phyloP scores from a whole-genome alignment of 2,329 filamentous ascomycete genomes.

The Diaporthe citriasiana region DNA sequence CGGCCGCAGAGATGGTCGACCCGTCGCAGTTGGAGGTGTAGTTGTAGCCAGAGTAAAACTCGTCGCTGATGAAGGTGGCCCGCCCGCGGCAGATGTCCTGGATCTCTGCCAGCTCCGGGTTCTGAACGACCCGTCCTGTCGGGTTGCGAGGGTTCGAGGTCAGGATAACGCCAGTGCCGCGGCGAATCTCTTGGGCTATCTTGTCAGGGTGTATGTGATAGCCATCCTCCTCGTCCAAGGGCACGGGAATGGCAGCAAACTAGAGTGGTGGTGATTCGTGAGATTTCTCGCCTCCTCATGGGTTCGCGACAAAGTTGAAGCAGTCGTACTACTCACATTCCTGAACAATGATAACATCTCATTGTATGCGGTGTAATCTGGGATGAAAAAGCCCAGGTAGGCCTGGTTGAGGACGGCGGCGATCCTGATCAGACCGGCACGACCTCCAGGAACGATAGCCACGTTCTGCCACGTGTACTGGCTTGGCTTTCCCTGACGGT shows the following conservation, averaged over 20 bases:
- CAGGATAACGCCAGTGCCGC: slow-evolving; percentile 88
- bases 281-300: slow-evolving; percentile 7
- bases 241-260: slow-evolving; percentile 90
- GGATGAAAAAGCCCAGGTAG: slow-evolving; percentile 94
- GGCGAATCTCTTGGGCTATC: slow-evolving; percentile 90
- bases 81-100: slow-evolving; percentile 93
- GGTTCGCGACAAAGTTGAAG: slow-evolving; percentile 31
- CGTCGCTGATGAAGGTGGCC: slow-evolving; percentile 93
- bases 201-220: slow-evolving; percentile 96
- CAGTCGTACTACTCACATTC: slow-evolving; percentile 71
- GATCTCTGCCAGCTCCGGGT: slow-evolving; percentile 88
- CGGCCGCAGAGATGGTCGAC: slow-evolving; percentile 87
- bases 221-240: slow-evolving; percentile 85
- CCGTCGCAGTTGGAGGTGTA: slow-evolving; percentile 95
- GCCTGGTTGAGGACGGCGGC: slow-evolving; percentile 94
- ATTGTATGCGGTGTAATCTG: slow-evolving; percentile 96
- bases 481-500: slow-evolving; percentile 87
- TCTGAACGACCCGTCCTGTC: slow-evolving; percentile 87
- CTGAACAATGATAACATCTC: slow-evolving; percentile 97
- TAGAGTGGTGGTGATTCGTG: slow-evolving; percentile 50
- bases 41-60: slow-evolving; percentile 98
- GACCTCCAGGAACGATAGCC: slow-evolving; percentile 92
- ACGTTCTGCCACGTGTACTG: slow-evolving; percentile 99
- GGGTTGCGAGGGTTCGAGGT: slow-evolving; percentile 97
- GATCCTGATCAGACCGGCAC: slow-evolving; percentile 93